Evolutionary conservation across 306 rosid species (phyloP), one percentile per base, ranked within the genome.

Genomic region (Prosopis cineraria): DNA sequence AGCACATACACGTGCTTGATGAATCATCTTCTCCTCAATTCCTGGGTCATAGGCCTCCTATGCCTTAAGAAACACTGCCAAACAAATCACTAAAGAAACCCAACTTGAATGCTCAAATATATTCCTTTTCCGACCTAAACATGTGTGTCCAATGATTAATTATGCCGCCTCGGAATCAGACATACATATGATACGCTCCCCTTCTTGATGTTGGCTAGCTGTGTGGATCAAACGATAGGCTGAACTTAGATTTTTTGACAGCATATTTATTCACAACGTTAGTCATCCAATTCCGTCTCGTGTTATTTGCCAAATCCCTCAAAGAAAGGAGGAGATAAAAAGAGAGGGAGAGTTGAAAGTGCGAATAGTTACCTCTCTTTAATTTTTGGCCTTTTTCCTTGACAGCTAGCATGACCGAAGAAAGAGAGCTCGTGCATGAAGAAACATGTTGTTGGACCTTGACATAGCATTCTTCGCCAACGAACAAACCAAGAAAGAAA

Each of bases 401-500:
- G 43, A 37, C 50, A 24, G 40, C 71, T 17, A 75, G 43, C 43
- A 56, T 36, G 36, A 64, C 19, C 43, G 68, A 75, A 68, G 68
- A 33, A 76, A 37, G 66, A 56, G 65, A 67, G 81, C 3, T 48
- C 14, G 53, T 36, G 22, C 11, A 59, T 41, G 22, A 72, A 78
- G 63, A 68, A 73, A 62, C 70, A 68, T 56, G 59, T 37, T 79
- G 36, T 59, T 25, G 14, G 22, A 71, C n/a, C n/a, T n/a, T 71
- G 17, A 72, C 89, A 83, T 89, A 59, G 90, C 79, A 76, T 79
- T 86, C 83, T 79, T 81, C 88, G 78, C 90, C 89, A 24, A 44
- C 88, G 87, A 84, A 68, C 81, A 71, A 66, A 85, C 84, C 88
- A 74, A 90, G 83, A 82, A 67, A 75, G 56, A 10, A 73, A 68